Evolutionary conservation across 306 rosid species (phyloP).

Genomic region (Carpinus viminea): DNA sequence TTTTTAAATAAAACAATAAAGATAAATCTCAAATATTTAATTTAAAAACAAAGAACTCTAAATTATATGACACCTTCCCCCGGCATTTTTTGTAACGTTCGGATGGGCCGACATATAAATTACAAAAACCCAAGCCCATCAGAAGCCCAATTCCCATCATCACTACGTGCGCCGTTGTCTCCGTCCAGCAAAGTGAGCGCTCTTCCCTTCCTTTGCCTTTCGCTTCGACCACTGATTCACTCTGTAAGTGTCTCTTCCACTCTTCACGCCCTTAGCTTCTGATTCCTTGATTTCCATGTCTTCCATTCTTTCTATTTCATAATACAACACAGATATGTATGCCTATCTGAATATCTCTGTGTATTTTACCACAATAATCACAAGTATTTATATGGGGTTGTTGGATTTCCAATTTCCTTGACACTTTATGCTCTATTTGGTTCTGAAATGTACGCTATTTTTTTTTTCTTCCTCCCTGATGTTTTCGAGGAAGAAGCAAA

Average conservation of each 20-base stretch:
- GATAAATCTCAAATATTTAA: too few relatives aligned
- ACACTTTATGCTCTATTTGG: background rate
- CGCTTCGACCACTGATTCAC: background rate
- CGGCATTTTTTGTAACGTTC: too few relatives aligned
- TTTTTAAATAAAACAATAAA: too few relatives aligned
- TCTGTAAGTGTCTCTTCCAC: background rate
- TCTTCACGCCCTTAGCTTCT: background rate
- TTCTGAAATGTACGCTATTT: background rate
- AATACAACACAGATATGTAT: background rate
- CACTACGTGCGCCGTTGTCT: background rate
- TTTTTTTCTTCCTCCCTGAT: background rate
- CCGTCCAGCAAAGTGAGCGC: background rate
- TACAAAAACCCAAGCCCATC: background rate
- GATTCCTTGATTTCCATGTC: background rate
- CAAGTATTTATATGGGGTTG: background rate
- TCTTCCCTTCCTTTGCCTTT: background rate
- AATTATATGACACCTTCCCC: too few relatives aligned
- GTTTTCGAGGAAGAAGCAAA: background rate
- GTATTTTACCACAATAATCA: background rate
- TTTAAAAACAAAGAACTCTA: too few relatives aligned
- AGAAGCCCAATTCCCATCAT: background rate
- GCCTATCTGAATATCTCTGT: background rate
- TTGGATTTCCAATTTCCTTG: background rate
- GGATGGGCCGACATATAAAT: background rate
- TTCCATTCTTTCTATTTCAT: background rate